Evolutionary conservation across 129 eudicot species (phyloP).

Genomic region (Mikania micrantha): DNA sequence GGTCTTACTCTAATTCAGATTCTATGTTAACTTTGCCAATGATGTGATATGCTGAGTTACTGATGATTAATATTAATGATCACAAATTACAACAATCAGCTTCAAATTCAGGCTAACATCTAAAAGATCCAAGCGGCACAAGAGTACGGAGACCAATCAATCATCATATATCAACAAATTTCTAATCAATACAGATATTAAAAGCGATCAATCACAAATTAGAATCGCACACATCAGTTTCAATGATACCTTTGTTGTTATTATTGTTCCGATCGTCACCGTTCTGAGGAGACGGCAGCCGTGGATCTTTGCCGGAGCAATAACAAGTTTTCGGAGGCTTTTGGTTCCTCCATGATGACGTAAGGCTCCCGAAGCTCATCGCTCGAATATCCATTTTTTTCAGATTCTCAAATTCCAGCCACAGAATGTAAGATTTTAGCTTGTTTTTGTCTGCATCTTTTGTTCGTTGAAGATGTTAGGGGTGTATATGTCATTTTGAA

Average conservation of each 20-base stretch:
- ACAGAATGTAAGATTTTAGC: constrained; percentile 21
- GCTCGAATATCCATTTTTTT: constrained; percentile 51
- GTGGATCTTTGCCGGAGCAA: constrained; percentile 33
- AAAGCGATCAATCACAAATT: not conserved
- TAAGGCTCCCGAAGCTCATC: constrained; percentile 37
- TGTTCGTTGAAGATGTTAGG: not conserved
- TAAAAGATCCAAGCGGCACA: not conserved
- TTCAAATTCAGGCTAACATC: constrained; percentile 4
- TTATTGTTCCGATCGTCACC: constrained; percentile 35
- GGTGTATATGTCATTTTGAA: not conserved
- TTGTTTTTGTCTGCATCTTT: not conserved
- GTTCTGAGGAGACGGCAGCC: constrained; percentile 43
- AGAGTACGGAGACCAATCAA: not conserved
- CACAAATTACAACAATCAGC: not conserved
- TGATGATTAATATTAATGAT: too few relatives aligned
- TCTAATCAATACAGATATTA: not conserved
- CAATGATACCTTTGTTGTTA: constrained; percentile 35
- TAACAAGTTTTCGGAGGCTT: constrained; percentile 30
- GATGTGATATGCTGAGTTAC: too few relatives aligned
- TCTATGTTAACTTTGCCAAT: too few relatives aligned
- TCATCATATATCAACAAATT: not conserved
- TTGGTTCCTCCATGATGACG: constrained; percentile 30
- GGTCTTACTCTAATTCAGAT: too few relatives aligned
- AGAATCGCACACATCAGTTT: not conserved
- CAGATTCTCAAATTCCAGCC: constrained; percentile 30